Evolutionary conservation across 345 rosid genomes (phyloP), one percentile per base, ranked within the genome.

Genomic region (Anastatica hierochuntica): DNA sequence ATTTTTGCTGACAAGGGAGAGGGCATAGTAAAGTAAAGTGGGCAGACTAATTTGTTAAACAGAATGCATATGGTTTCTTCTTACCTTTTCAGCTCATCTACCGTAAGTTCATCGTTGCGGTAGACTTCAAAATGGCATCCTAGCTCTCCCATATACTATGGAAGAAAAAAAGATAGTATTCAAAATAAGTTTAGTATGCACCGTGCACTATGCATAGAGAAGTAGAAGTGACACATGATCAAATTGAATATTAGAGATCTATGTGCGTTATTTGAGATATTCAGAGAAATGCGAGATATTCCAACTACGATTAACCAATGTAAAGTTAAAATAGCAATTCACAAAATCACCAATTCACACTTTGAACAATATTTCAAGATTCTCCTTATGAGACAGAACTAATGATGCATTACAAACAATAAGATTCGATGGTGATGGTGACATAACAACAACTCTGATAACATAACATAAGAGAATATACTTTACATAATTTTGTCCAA

Each of bases 71-170:
- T 10, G n/a, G 39, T 5, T 15, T 38, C 15, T 14, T 23, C 60
- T 54, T 64, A 81, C 97, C 82, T 70, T 75, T 80, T 88, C 55
- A 88, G 55, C 64, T 83, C 97, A 59, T 85, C 92, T 56, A 88
- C 81, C 9, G 88, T 81, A 63, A 94, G 71, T 53, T 88, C 97
- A 51, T 88, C 95, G 55, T 94, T 94, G 15, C 95, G 85, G 69
- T 78, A 88, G 46, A 94, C 95, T 69, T 94, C 87, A 71, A 85
- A 80, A 26, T 76, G 36, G 58, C 83, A 88, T 14, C 95, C 99
- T 45, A 85, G 67, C 77, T 88, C 99, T 71, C 97, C 99, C 85
- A 83, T 67, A 66, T 83, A 88, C 97, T 94, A 24, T 58, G 16
- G 14, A 20, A 29, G 41, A 8, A 48, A 2, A 49, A 38, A n/a